Evolutionary conservation across 2,329 filamentous ascomycete genomes (phyloP).

Genomic region (Madurella fahalii): DNA sequence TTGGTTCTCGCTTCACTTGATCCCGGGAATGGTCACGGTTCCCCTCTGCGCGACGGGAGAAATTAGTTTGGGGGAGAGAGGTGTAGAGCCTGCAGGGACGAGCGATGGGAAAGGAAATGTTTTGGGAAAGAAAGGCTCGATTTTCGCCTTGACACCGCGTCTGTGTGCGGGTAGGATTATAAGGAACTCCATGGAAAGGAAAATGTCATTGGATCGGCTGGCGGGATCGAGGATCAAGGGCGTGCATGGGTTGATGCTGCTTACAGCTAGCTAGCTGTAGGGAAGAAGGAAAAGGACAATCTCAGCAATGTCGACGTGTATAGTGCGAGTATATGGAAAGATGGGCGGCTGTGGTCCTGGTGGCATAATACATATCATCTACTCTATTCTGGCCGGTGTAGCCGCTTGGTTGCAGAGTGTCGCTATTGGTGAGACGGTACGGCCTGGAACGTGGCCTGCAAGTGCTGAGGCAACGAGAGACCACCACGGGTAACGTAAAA

Average conservation of each 20-base stretch:
- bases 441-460: too few relatives aligned
- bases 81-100: not conserved
- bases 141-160: too few relatives aligned
- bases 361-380: not conserved
- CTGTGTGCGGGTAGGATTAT: not conserved
- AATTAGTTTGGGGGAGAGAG: not conserved
- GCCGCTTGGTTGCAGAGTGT: too few relatives aligned
- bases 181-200: not conserved
- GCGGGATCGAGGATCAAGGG: not conserved
- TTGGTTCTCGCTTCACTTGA: slow-evolving; percentile 7
- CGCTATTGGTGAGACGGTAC: too few relatives aligned
- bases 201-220: slow-evolving; percentile 7
- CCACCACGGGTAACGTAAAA: too few relatives aligned
- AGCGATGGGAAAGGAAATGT: not conserved
- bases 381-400: too few relatives aligned
- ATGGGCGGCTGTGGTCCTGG: not conserved
- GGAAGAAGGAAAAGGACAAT: not conserved
- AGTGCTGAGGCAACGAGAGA: too few relatives aligned
- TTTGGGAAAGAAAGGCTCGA: not conserved
- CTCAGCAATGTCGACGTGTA: not conserved
- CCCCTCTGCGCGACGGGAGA: not conserved
- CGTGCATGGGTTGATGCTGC: not conserved
- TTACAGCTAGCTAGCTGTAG: not conserved
- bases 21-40: slow-evolving; percentile 12
- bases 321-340: not conserved